phyloP scores from a whole-genome alignment of 805 yeast species.

The Dipodascopsis uninucleata region DNA sequence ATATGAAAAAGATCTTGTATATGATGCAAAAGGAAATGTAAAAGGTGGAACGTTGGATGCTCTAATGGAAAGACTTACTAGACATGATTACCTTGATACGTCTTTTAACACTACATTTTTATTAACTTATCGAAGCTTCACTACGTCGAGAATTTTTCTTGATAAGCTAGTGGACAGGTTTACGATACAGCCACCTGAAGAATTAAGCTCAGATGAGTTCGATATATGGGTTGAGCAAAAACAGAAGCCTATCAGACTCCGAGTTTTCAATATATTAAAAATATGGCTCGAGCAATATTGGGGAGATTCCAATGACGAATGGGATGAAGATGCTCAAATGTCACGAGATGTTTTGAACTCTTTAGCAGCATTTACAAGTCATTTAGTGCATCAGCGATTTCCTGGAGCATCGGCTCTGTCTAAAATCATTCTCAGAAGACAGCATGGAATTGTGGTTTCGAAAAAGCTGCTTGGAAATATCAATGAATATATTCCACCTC shows the following conservation, averaged over 20 bases:
- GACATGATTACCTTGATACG: slow-evolving; percentile 59
- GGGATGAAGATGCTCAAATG: slow-evolving; percentile 10
- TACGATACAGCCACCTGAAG: slow-evolving; percentile 78
- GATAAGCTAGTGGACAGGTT: slow-evolving; percentile 60
- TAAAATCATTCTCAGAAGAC: slow-evolving; percentile 40
- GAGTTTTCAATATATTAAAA: slow-evolving; percentile 63
- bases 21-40: slow-evolving; percentile 63
- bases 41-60: slow-evolving; percentile 79
- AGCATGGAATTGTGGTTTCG: slow-evolving; percentile 11
- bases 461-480: slow-evolving; percentile 9
- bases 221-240: slow-evolving; percentile 70
- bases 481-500: slow-evolving; percentile 29
- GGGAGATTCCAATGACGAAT: slow-evolving; percentile 52
- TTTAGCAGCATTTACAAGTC: slow-evolving; percentile 11
- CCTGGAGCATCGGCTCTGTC: slow-evolving; percentile 33
- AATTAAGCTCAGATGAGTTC: slow-evolving; percentile 75
- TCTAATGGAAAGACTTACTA: slow-evolving; percentile 68
- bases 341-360: slow-evolving; percentile 12
- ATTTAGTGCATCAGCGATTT: slow-evolving; percentile 16
- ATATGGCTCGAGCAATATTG: slow-evolving; percentile 66
- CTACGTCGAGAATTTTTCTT: slow-evolving; percentile 61
- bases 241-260: slow-evolving; percentile 58
- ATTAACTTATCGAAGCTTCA: slow-evolving; percentile 72
- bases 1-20: slow-evolving; percentile 47
- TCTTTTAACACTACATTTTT: slow-evolving; percentile 66